These are phyloP conservation scores for Reutealis trisperma DNA, from an alignment of 345 rosid genomes.

Conservation along the genomic window DNA sequence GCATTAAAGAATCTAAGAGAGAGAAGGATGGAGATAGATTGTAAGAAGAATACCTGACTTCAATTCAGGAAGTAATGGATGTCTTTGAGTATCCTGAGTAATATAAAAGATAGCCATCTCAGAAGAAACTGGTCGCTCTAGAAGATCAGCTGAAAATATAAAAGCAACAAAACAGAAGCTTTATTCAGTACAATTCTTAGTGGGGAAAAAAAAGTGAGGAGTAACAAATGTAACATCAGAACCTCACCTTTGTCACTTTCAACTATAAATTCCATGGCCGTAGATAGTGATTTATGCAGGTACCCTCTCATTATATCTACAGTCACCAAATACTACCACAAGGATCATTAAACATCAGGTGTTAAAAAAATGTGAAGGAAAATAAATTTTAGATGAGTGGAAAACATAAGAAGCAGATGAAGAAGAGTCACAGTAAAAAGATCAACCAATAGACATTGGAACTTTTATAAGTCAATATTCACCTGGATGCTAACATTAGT, in stretches of 20 bases:
- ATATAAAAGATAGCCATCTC: slow-evolving; percentile 83
- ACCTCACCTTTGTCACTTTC: slow-evolving; percentile 69
- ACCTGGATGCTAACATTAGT: slow-evolving; percentile 83
- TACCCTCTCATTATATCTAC: slow-evolving; percentile 77
- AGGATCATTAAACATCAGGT: slow-evolving; percentile 34
- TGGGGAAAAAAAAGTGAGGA: slow-evolving; percentile 6
- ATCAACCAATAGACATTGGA: not conserved
- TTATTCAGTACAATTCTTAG: slow-evolving; percentile 9
- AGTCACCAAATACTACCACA: slow-evolving; percentile 75
- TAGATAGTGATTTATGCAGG: slow-evolving; percentile 69
- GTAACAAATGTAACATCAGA: not conserved
- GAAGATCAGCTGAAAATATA: slow-evolving; percentile 61
- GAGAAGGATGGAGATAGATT: not conserved
- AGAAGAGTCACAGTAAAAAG: not conserved
- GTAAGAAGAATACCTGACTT: slow-evolving; percentile 55
- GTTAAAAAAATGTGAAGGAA: not conserved
- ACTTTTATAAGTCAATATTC: slow-evolving; percentile 19
- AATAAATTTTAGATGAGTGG: not conserved
- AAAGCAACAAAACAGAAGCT: slow-evolving; percentile 6
- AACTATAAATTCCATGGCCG: slow-evolving; percentile 68
- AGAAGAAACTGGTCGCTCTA: slow-evolving; percentile 62
- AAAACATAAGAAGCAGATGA: not conserved
- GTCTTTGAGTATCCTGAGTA: slow-evolving; percentile 90
- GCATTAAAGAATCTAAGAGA: not conserved
- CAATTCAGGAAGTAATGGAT: slow-evolving; percentile 80